Percentiles rank a stretch among this genome's conserved stretches.
Evolutionary conservation across 805 yeast species (phyloP).

Genomic region (Scheffersomyces amazonensis): DNA sequence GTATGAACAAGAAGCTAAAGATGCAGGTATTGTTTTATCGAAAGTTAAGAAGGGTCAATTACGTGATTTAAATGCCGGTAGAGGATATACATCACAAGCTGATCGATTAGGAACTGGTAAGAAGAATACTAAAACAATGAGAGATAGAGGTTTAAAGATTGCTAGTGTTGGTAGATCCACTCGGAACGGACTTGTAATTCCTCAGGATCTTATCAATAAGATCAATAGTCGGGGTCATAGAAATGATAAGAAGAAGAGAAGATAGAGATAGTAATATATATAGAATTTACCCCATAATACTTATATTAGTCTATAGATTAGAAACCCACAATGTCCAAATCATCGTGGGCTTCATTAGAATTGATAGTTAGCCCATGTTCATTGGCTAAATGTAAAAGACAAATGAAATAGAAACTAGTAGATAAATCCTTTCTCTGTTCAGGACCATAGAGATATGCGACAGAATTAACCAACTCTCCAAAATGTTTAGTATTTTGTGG

Average conservation of each 20-base stretch:
- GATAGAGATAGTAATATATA: background rate
- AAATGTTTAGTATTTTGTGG: constrained; percentile 14
- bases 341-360: constrained; percentile 31
- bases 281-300: background rate
- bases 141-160: constrained; percentile 80
- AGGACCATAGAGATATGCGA: constrained; percentile 30
- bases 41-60: constrained; percentile 65
- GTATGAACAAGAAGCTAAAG: constrained; percentile 74
- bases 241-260: constrained; percentile 2
- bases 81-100: constrained; percentile 49
- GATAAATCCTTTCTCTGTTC: constrained; percentile 42
- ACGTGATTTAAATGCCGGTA: constrained; percentile 53
- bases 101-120: constrained; percentile 50
- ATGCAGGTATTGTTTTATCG: constrained; percentile 87
- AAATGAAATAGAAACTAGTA: constrained; percentile 45
- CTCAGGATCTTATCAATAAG: constrained; percentile 62
- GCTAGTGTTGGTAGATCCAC: constrained; percentile 75
- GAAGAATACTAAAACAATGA: constrained; percentile 34
- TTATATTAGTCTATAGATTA: constrained; percentile 4
- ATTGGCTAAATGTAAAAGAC: constrained; percentile 43
- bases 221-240: constrained; percentile 16
- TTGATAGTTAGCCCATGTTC: constrained; percentile 38
- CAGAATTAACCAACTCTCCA: constrained; percentile 30
- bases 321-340: constrained; percentile 29
- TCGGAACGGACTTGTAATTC: constrained; percentile 71